phyloP scores from a whole-genome alignment of 371 early-diverging fungal genomes.

The Dichotomocladium elegans region DNA sequence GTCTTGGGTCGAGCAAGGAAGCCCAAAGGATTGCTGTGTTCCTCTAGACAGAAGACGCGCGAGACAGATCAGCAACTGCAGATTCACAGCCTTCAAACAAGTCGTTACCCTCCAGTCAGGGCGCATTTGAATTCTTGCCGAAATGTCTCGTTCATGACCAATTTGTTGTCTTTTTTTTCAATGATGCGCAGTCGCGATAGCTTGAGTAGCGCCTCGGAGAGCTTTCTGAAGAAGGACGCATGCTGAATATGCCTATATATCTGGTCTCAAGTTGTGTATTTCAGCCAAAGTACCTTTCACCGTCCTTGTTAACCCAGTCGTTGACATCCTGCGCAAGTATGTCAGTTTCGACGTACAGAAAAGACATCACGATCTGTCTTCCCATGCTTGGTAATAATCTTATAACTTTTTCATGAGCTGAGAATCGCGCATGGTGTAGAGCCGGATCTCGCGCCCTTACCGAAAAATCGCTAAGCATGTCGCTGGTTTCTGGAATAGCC shows the following conservation, averaged over 20 bases:
- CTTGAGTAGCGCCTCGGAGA: constrained; percentile 59
- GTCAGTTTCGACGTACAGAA: constrained; percentile 70
- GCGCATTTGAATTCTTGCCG: constrained; percentile 80
- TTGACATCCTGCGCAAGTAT: constrained; percentile 61
- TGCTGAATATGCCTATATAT: neutral
- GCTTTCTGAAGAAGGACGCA: constrained; percentile 32
- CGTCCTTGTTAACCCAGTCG: constrained; percentile 64
- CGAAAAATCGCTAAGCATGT: constrained; percentile 92
- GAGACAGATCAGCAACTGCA: neutral
- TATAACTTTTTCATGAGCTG: neutral
- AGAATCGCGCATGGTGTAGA: neutral
- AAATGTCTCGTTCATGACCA: constrained; percentile 68
- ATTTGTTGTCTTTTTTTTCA: constrained; percentile 34
- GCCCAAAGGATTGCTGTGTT: constrained; percentile 78
- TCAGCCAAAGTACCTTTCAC: constrained; percentile 34
- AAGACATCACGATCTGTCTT: constrained; percentile 87
- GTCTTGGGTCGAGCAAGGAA: constrained; percentile 61
- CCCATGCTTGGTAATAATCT: constrained; percentile 83
- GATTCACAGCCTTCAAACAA: neutral
- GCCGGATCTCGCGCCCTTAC: constrained; percentile 29
- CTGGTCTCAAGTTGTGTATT: neutral
- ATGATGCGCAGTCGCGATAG: constrained; percentile 68
- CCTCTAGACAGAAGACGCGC: constrained; percentile 47
- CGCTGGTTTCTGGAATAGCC: constrained; percentile 84
- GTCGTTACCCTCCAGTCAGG: constrained; percentile 80